Evolutionary conservation across 768 basidiomycete genomes (phyloP).

Genomic region (Phlebiopsis gigantea): DNA sequence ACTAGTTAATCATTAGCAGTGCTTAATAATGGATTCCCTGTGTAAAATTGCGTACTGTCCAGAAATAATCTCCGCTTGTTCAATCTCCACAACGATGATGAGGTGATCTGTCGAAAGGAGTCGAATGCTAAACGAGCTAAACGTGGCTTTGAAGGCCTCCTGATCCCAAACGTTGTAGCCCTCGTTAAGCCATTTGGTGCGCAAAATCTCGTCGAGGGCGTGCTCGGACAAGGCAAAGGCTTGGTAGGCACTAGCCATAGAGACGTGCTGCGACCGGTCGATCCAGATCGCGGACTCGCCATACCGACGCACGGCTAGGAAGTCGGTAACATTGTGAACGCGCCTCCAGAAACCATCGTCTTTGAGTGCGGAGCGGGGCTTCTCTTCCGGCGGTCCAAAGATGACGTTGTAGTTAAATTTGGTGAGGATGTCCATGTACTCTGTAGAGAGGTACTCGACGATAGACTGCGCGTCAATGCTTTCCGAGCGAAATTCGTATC

Average conservation of each 20-base stretch:
- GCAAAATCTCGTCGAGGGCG: conserved; percentile 12
- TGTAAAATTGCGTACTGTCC: not conserved
- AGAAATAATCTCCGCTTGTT: conserved; percentile 4
- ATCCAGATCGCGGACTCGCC: not conserved
- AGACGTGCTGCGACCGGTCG: not conserved
- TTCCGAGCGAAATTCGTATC: conserved; percentile 5
- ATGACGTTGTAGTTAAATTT: not conserved
- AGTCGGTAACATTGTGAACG: not conserved
- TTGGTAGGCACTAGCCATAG: conserved; percentile 11
- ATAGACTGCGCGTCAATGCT: not conserved
- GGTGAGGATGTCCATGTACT: conserved; percentile 10
- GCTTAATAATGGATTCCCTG: no score
- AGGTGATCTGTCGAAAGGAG: conserved; percentile 14
- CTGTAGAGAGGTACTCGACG: conserved; percentile 8
- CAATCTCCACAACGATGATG: conserved; percentile 12
- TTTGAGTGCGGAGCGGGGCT: not conserved
- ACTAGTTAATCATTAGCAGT: no score
- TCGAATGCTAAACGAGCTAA: conserved; percentile 11
- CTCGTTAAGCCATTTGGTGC: conserved; percentile 5
- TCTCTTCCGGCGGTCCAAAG: not conserved
- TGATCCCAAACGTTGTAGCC: conserved; percentile 1
- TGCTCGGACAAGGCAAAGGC: conserved; percentile 14
- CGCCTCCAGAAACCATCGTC: not conserved
- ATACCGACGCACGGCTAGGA: not conserved
- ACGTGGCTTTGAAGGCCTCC: conserved; percentile 10